Evolutionary conservation across 2,329 filamentous ascomycete genomes (phyloP).

Genomic region (Aspergillus fructus): DNA sequence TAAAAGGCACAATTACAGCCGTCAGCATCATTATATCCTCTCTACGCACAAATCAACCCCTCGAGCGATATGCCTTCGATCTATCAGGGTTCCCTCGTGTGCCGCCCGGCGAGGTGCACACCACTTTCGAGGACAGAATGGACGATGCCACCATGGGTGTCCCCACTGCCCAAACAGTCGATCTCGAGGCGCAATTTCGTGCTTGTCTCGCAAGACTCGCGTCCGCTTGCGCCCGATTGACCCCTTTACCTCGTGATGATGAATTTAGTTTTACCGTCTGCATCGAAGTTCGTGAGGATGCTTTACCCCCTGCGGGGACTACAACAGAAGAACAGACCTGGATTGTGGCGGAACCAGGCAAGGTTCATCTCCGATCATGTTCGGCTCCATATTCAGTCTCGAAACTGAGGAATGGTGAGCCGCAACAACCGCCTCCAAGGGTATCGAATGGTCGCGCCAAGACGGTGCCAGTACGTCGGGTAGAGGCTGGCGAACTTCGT

Average conservation of each 20-base stretch:
- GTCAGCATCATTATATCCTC: conserved; percentile 59
- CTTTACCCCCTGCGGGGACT: conserved; percentile 47
- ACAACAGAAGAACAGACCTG: conserved; percentile 56
- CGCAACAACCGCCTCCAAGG: conserved; percentile 33
- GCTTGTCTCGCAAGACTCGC: conserved; percentile 46
- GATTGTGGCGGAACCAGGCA: conserved; percentile 58
- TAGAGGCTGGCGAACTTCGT: conserved; percentile 64
- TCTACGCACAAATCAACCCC: conserved; percentile 49
- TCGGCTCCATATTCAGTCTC: conserved; percentile 42
- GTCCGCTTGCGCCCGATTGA: conserved; percentile 43
- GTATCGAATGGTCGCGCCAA: conserved; percentile 50
- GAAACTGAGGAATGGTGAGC: conserved; percentile 36
- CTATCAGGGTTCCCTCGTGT: conserved; percentile 57
- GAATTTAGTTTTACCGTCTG: conserved; percentile 52
- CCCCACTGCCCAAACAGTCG: conserved; percentile 33
- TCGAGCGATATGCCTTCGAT: conserved; percentile 63
- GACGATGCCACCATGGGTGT: conserved; percentile 34
- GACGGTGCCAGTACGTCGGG: conserved; percentile 61
- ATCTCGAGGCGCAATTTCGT: conserved; percentile 51
- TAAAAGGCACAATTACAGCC: conserved; percentile 56
- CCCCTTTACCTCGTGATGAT: conserved; percentile 45
- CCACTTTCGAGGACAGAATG: conserved; percentile 48
- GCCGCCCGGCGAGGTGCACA: conserved; percentile 47
- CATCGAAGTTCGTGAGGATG: conserved; percentile 49
- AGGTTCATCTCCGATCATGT: conserved; percentile 39